phyloP scores from a whole-genome alignment of 345 rosid species.

The Bruguiera parviflora region DNA sequence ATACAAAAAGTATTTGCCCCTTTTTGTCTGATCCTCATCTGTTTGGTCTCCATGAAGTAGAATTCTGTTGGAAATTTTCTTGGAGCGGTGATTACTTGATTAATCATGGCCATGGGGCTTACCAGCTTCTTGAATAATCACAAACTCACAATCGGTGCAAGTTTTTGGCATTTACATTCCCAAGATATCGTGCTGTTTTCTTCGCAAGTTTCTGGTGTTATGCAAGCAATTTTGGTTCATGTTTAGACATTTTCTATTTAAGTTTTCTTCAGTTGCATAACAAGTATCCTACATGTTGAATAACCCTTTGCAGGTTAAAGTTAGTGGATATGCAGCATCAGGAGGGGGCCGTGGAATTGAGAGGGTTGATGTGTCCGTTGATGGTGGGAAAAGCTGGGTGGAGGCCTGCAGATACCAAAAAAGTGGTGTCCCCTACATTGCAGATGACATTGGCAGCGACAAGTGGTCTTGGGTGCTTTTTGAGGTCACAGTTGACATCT shows the following conservation, averaged over 20 bases:
- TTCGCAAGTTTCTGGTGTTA: no score
- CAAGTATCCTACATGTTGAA: neutral
- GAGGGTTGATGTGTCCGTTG: slow-evolving; percentile 81
- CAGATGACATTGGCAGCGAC: slow-evolving; percentile 62
- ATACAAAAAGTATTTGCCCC: neutral
- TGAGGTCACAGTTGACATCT: slow-evolving; percentile 60
- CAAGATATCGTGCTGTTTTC: no score
- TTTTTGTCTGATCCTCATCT: neutral
- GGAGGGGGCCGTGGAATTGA: slow-evolving; percentile 99
- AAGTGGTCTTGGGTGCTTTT: slow-evolving; percentile 99
- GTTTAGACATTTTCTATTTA: neutral
- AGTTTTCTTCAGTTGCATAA: neutral
- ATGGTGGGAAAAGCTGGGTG: slow-evolving; percentile 88
- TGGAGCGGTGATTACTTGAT: neutral
- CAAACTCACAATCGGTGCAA: neutral
- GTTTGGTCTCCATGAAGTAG: neutral
- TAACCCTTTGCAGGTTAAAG: slow-evolving; percentile 46
- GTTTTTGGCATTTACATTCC: no score
- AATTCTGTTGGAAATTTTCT: neutral
- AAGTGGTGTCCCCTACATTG: slow-evolving; percentile 48
- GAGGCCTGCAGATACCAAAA: slow-evolving; percentile 81
- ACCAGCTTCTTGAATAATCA: neutral
- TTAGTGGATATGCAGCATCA: slow-evolving; percentile 81
- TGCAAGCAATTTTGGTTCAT: neutral
- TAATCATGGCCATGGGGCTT: neutral